phyloP scores from a whole-genome alignment of 1,139 yeast species.

The Eremothecium gossypii region DNA sequence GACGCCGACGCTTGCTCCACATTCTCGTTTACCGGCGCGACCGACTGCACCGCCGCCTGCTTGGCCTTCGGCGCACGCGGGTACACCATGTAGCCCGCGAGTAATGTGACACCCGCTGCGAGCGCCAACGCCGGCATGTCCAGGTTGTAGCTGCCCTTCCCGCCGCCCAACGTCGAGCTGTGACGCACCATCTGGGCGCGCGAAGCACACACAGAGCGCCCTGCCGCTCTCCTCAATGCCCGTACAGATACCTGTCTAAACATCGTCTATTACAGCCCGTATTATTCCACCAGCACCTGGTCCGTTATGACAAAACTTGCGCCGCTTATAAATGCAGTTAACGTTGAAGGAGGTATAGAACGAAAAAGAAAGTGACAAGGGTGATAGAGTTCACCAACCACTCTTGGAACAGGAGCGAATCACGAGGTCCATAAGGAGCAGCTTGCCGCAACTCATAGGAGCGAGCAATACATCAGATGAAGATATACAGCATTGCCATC shows the following conservation, averaged over 20 bases:
- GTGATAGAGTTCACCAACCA: not conserved
- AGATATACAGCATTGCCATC: slow-evolving; percentile 82
- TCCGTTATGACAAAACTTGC: no score
- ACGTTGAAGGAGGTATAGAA: no score
- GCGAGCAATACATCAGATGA: slow-evolving; percentile 41
- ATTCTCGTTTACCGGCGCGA: not conserved
- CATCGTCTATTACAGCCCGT: not conserved
- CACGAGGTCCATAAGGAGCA: not conserved
- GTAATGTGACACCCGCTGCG: slow-evolving; percentile 5
- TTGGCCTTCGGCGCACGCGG: slow-evolving; percentile 5
- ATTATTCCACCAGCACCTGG: no score
- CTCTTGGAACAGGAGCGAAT: not conserved
- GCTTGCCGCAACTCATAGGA: not conserved
- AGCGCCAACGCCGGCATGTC: slow-evolving; percentile 5
- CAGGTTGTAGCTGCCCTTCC: not conserved
- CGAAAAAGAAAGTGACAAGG: no score
- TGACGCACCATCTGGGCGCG: no score
- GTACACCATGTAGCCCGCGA: slow-evolving; percentile 6
- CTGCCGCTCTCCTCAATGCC: not conserved
- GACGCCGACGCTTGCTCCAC: no score
- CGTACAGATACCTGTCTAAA: not conserved
- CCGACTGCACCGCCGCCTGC: not conserved
- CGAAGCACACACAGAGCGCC: not conserved
- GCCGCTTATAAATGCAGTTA: no score
- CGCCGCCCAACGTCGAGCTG: no score